These are phyloP conservation scores for Silene conica DNA, from an alignment of 148 eudicot genomes.

Conservation along the genomic window DNA sequence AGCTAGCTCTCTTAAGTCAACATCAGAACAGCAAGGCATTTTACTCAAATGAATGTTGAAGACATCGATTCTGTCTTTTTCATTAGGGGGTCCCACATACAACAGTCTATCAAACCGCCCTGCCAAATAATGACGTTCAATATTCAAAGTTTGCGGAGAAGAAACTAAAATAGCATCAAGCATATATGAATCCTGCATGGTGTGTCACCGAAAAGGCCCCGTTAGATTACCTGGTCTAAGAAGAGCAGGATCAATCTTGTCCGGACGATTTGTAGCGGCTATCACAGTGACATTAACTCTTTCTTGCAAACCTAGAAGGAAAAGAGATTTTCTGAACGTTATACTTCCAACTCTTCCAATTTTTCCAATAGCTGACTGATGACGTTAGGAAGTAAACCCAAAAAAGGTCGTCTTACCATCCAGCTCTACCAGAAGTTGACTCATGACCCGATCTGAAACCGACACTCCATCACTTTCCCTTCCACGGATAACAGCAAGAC, in stretches of 20 bases:
- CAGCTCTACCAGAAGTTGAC: constrained; percentile 89
- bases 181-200: not conserved
- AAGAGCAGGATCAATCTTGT: constrained; percentile 96
- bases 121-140: constrained; percentile 28
- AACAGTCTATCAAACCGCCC: constrained; percentile 91
- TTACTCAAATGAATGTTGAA: constrained; percentile 66
- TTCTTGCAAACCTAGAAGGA: constrained; percentile 61
- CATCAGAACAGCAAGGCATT: constrained; percentile 65
- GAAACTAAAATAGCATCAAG: constrained; percentile 2
- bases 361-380: constrained; percentile 93
- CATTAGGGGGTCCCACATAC: constrained; percentile 82
- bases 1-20: constrained; percentile 57
- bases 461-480: constrained; percentile 88
- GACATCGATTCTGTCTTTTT: constrained; percentile 63
- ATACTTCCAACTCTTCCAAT: constrained; percentile 54
- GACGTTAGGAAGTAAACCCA: constrained; percentile 10
- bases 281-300: constrained; percentile 87
- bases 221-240: constrained; percentile 73
- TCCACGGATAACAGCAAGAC: constrained; percentile 86
- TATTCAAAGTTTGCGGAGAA: constrained; percentile 3
- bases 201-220: too few relatives aligned
- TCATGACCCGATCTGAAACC: constrained; percentile 89
- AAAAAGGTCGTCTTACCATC: constrained; percentile 51
- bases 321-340: not conserved
- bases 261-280: constrained; percentile 98